Percentiles rank a stretch among this genome's conserved stretches.
phyloP scores from a whole-genome alignment of 1,284 basidiomycete genomes.

The Anthracocystis panici-leucophaei region DNA sequence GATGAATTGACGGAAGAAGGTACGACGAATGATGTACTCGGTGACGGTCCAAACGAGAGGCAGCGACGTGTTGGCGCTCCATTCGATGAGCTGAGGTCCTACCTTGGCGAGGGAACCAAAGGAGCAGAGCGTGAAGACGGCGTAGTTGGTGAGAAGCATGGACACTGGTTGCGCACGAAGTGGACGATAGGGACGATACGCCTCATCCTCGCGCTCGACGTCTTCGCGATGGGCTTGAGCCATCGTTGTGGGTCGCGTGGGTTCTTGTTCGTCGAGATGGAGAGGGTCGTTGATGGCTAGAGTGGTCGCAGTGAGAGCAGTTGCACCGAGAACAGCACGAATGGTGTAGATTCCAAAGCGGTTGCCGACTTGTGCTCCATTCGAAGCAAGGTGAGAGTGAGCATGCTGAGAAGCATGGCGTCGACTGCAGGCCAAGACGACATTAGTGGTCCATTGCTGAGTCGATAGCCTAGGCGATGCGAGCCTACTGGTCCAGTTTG shows the following conservation, averaged over 20 bases:
- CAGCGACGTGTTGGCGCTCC: slow-evolving; percentile 74
- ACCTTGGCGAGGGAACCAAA: slow-evolving; percentile 81
- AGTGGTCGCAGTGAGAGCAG: slow-evolving; percentile 25
- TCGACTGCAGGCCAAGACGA: slow-evolving; percentile 7
- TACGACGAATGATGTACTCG: slow-evolving; percentile 79
- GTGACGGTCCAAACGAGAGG: slow-evolving; percentile 79
- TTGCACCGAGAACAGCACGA: slow-evolving; percentile 30
- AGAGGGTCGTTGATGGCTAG: slow-evolving; percentile 28
- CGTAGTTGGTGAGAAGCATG: slow-evolving; percentile 77
- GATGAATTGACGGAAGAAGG: slow-evolving; percentile 91
- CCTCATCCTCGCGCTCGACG: slow-evolving; percentile 39
- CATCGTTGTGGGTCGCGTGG: slow-evolving; percentile 18
- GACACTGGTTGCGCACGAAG: slow-evolving; percentile 47
- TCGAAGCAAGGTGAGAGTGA: neutral
- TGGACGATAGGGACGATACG: slow-evolving; percentile 37
- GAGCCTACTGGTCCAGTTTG: slow-evolving; percentile 15
- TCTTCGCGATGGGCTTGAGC: slow-evolving; percentile 36
- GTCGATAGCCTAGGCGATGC: slow-evolving; percentile 10
- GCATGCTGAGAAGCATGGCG: slow-evolving; percentile 16
- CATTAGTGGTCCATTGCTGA: neutral
- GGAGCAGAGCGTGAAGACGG: slow-evolving; percentile 84
- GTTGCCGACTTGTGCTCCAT: neutral
- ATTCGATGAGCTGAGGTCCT: slow-evolving; percentile 78
- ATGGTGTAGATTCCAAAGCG: slow-evolving; percentile 15
- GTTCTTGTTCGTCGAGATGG: slow-evolving; percentile 30